Conservation (phyloP, 805 yeast genomes). For the Hanseniaspora occidentalis region DNA sequence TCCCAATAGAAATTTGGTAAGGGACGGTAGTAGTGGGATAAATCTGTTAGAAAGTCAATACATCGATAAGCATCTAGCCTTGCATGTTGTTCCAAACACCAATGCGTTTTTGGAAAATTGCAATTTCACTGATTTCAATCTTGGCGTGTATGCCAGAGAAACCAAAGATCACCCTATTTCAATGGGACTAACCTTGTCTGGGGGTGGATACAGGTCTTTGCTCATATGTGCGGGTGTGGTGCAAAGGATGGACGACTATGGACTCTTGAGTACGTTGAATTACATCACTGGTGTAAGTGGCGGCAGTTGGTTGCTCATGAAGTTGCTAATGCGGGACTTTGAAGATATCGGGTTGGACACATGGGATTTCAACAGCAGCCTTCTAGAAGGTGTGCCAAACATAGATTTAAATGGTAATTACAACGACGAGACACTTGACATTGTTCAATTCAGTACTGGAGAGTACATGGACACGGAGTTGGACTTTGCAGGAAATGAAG, state of each 20-base stretch:
- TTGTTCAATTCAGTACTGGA: slow-evolving; percentile 56
- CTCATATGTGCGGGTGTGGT: slow-evolving; percentile 23
- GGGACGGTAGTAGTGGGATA: not conserved
- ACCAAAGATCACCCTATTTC: slow-evolving; percentile 16
- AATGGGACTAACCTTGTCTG: slow-evolving; percentile 26
- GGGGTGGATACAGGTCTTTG: slow-evolving; percentile 29
- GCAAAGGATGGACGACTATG: slow-evolving; percentile 20
- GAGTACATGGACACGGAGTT: no score
- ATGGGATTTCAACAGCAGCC: slow-evolving; percentile 35
- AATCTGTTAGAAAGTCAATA: not conserved
- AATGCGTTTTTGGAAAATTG: slow-evolving; percentile 23
- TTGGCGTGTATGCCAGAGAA: slow-evolving; percentile 14
- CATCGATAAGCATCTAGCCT: not conserved
- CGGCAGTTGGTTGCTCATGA: slow-evolving; percentile 58
- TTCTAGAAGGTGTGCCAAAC: slow-evolving; percentile 46
- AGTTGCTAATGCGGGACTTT: slow-evolving; percentile 30
- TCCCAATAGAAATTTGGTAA: no score
- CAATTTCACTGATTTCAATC: slow-evolving; percentile 25
- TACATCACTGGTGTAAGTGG: slow-evolving; percentile 61
- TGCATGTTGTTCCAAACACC: no score
- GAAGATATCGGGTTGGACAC: slow-evolving; percentile 20
- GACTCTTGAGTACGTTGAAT: slow-evolving; percentile 39
- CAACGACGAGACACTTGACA: slow-evolving; percentile 23
- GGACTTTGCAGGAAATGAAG: no score
- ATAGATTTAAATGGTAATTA: slow-evolving; percentile 27